Percentiles rank a stretch among this genome's conserved stretches.
These are phyloP conservation scores for Eutypella sp. DNA, from an alignment of 2,329 filamentous ascomycete genomes.

Conservation along the genomic window DNA sequence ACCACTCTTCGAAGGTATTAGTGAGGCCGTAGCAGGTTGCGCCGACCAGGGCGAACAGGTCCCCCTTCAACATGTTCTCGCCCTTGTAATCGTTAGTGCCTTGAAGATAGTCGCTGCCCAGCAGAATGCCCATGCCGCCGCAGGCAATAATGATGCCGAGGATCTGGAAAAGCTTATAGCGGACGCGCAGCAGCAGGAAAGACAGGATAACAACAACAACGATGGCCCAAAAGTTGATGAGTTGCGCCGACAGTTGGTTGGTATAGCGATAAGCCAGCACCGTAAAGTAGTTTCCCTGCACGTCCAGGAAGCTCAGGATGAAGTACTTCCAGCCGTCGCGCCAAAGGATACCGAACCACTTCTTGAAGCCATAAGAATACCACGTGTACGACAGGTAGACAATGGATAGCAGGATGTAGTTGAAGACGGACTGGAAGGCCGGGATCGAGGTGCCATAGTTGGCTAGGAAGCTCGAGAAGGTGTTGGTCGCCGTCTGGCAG, in stretches of 20 bases:
- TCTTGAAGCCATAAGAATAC: constrained; percentile 70
- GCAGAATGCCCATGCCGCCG: constrained; percentile 81
- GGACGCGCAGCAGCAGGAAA: constrained; percentile 75
- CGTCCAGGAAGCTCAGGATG: constrained; percentile 87
- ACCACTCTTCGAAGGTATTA: constrained; percentile 92
- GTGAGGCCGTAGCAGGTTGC: constrained; percentile 86
- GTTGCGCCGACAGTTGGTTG: constrained; percentile 84
- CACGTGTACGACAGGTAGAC: constrained; percentile 80
- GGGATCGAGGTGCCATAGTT: constrained; percentile 70
- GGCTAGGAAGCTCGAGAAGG: constrained; percentile 73
- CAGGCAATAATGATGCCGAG: constrained; percentile 84
- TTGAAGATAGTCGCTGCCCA: constrained; percentile 82
- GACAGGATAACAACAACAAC: constrained; percentile 85
- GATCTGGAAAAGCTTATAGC: constrained; percentile 85
- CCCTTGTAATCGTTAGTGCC: constrained; percentile 64
- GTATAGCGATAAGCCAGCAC: constrained; percentile 91
- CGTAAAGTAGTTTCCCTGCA: constrained; percentile 97
- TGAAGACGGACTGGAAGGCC: constrained; percentile 93
- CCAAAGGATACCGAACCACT: constrained; percentile 58
- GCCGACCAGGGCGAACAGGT: constrained; percentile 84
- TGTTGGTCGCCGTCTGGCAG: constrained; percentile 90
- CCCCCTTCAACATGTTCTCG: constrained; percentile 77
- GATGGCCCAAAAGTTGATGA: constrained; percentile 99
- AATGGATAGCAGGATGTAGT: constrained; percentile 77
- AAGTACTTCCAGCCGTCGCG: constrained; percentile 90